Evolutionary conservation across 768 basidiomycete genomes (phyloP), one percentile per base, ranked within the genome.

Genomic region (Mycena filopes): DNA sequence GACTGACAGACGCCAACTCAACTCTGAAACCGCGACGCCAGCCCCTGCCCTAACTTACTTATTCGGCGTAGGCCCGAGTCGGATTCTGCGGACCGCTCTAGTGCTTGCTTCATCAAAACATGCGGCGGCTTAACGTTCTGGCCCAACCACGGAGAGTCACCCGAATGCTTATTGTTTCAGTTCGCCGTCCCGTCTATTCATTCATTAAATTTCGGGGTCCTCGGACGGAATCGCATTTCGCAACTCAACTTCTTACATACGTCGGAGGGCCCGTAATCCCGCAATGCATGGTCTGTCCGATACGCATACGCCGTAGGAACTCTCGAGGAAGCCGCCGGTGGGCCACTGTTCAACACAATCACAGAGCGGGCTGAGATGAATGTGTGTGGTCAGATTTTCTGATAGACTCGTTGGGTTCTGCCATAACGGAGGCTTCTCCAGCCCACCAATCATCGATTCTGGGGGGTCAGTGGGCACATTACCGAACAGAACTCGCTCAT

Each of bases 371-470:
- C 25, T 31, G 43, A 23, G 20, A 54, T 59, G 60, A 46, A 61
- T 23, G 57, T n/a, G 8, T 49, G 25, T 46, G 50, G 33, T 45
- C 65, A 65, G 63, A 58, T 45, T 66, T 66, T 66, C 65, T 66
- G 65, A 66, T 66, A 36, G 51, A 59, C 45, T 55, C 50, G 20
- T 18, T 20, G 13, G 50, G 49, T 65, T 57, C 55, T 54, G 13
- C 31, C 25, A 23, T 38, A 28, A 12, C 33, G n/a, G n/a, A n/a
- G n/a, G 56, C 55, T 65, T 65, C 64, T 65, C 23, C 26, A n/a
- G 57, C 58, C 56, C 63, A 65, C 57, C 43, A 59, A 65, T 65
- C 65, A 48, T 66, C 58, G 57, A 40, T 53, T 63, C 46, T 49
- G 40, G 50, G 60, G 43, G 51, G 55, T 62, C 54, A 55, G n/a